These are phyloP conservation scores for Hygrocybe punicea DNA, from an alignment of 768 basidiomycete species.

Conservation along the genomic window DNA sequence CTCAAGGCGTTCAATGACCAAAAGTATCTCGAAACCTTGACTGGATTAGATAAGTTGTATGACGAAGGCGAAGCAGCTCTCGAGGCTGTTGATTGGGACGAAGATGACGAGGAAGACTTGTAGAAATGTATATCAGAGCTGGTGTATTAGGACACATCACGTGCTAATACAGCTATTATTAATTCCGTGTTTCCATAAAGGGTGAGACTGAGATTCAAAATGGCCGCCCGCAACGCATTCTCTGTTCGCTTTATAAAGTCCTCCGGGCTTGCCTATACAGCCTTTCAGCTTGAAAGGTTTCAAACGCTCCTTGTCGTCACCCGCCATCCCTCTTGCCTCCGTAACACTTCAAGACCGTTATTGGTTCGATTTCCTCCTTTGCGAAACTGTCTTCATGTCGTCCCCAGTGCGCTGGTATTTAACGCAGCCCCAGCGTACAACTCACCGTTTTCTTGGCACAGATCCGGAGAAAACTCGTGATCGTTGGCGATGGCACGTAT, in stretches of 20 bases:
- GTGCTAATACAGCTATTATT: background rate
- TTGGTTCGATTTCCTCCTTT: no score
- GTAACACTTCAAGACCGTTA: no score
- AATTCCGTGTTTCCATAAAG: no score
- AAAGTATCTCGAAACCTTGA: constrained; percentile 68
- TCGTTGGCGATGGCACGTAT: constrained; percentile 89
- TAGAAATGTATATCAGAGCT: background rate
- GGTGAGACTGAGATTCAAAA: no score
- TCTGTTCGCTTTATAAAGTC: no score
- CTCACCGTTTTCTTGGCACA: constrained; percentile 25
- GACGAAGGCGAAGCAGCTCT: constrained; percentile 69
- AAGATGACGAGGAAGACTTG: constrained; percentile 47
- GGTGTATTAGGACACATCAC: background rate
- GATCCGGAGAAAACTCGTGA: constrained; percentile 94
- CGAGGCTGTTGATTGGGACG: constrained; percentile 76
- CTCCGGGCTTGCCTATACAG: no score
- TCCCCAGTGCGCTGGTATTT: background rate
- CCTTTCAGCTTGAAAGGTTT: no score
- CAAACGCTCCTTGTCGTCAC: no score
- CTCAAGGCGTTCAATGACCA: constrained; percentile 78
- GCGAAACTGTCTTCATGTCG: no score
- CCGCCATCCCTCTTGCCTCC: no score
- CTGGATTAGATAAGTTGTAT: constrained; percentile 75
- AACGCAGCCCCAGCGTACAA: background rate
- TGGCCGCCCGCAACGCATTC: no score